These are phyloP conservation scores for Colletotrichum salicis DNA, from an alignment of 2,329 filamentous ascomycete species.

Conservation along the genomic window DNA sequence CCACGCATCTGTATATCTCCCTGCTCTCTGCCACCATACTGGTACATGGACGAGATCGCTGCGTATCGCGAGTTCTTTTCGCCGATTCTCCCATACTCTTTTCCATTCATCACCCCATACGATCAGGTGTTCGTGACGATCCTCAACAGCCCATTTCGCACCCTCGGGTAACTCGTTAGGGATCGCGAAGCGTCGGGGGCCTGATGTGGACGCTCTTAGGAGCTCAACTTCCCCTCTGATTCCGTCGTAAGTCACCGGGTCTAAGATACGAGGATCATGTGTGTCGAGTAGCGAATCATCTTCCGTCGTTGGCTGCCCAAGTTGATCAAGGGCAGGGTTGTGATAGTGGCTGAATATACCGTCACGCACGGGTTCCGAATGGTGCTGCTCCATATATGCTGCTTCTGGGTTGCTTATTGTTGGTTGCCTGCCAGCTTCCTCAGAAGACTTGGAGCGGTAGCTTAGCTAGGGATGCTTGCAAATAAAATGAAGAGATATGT, in stretches of 20 bases:
- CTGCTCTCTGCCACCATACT: conserved; percentile 12
- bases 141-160: conserved; percentile 12
- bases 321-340: too few relatives aligned
- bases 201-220: neutral
- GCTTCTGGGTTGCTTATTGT: too few relatives aligned
- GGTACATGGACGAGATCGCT: neutral
- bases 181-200: neutral
- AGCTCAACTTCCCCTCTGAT: neutral
- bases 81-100: neutral
- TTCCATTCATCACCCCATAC: conserved; percentile 3
- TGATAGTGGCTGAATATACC: neutral
- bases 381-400: neutral
- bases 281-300: neutral
- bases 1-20: neutral
- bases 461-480: too few relatives aligned
- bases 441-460: neutral
- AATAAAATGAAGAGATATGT: neutral
- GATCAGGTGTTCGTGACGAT: neutral
- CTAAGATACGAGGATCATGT: conserved; percentile 11
- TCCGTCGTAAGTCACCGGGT: conserved; percentile 15
- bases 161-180: neutral
- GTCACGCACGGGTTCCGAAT: neutral
- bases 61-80: too few relatives aligned
- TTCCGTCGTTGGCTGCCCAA: neutral
- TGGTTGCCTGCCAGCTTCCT: neutral